Conservation (phyloP, 345 rosid species). For the Aquilaria sinensis region DNA sequence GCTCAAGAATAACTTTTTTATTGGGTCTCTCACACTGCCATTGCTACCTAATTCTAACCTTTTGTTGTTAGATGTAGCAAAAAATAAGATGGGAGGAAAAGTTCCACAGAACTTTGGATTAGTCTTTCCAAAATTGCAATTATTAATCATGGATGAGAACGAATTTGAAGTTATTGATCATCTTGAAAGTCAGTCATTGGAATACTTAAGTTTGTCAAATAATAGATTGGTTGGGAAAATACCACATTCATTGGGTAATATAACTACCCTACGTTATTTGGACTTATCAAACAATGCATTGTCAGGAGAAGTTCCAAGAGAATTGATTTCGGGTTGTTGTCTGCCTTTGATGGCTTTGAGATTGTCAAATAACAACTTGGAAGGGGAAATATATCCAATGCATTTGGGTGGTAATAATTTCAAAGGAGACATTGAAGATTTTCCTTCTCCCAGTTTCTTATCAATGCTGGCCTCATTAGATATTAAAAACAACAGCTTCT, state of each 20-base stretch:
- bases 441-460: too few relatives aligned
- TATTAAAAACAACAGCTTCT: conserved; percentile 13
- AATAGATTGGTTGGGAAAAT: background rate
- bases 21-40: conserved; percentile 5
- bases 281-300: conserved; percentile 21
- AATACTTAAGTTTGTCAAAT: too few relatives aligned
- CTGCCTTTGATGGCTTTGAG: background rate
- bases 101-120: conserved; percentile 15
- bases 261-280: background rate
- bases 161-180: background rate
- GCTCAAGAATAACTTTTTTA: background rate
- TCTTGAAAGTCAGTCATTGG: too few relatives aligned
- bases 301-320: conserved; percentile 9
- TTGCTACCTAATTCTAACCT: too few relatives aligned
- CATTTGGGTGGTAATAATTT: conserved; percentile 10
- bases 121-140: background rate
- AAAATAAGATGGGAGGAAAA: background rate
- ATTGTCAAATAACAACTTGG: conserved; percentile 22
- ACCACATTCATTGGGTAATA: conserved; percentile 15
- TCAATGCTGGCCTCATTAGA: background rate
- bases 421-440: background rate
- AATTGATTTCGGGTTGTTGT: background rate
- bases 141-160: conserved; percentile 10
- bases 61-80: background rate
- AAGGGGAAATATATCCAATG: conserved; percentile 10